Evolutionary conservation across 495 filamentous ascomycete species (phyloP).

Genomic region (Talaromyces liani): DNA sequence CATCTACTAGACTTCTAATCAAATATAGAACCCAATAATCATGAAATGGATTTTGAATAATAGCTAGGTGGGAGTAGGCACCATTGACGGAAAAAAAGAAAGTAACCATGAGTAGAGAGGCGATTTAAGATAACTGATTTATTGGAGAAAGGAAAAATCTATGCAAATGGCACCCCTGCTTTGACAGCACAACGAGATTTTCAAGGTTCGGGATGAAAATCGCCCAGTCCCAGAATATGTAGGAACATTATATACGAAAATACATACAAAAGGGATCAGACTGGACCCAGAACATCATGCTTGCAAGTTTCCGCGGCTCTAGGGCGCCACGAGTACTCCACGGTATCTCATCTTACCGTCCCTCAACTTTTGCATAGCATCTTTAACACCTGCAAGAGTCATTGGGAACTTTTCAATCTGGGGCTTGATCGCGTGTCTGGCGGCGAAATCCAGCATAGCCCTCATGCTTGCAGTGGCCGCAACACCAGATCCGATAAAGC

Average conservation of each 20-base stretch:
- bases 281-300: not conserved
- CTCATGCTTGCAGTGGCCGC: slow-evolving; percentile 33
- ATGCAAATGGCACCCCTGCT: too few species aligned
- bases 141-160: not conserved
- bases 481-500: slow-evolving; percentile 42
- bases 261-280: not conserved
- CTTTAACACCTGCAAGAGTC: slow-evolving; percentile 43
- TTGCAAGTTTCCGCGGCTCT: not conserved
- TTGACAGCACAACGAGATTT: not conserved
- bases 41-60: not conserved
- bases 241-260: not conserved
- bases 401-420: slow-evolving; percentile 49
- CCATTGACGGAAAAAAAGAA: not conserved
- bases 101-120: not conserved
- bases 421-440: slow-evolving; percentile 47
- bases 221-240: not conserved
- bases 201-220: not conserved
- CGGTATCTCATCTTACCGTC: slow-evolving; percentile 53
- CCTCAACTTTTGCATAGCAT: slow-evolving; percentile 45
- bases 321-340: slow-evolving; percentile 34
- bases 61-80: not conserved
- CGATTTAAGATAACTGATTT: not conserved
- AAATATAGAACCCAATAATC: not conserved
- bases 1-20: not conserved
- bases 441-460: slow-evolving; percentile 47